Evolutionary conservation across 805 yeast species (phyloP), one percentile per base, ranked within the genome.

Genomic region (Yarrowia hollandica): DNA sequence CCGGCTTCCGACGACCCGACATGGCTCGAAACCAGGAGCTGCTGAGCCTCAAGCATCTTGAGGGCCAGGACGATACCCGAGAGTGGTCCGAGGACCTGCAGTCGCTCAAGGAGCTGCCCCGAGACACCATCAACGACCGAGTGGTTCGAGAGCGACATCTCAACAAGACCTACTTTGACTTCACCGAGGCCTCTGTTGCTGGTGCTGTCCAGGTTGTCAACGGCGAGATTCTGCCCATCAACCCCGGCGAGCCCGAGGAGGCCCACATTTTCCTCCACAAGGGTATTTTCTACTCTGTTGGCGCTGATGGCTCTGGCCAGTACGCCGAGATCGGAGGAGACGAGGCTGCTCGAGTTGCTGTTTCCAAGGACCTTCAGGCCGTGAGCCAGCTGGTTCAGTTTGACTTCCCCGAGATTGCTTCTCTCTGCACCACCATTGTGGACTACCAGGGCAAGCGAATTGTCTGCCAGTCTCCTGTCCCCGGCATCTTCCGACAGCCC

Each of bases 11-110:
- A 35, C 60, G 60, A 5, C 82, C 90, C 5, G 95, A 88, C 67
- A 67, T 79, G 50, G 80, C 83, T 21, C 77, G 85, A 63, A 71
- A 84, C 30, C 94, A 87, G 73, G 74, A 78, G 55, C 80, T 72
- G 62, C 75, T 75, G 52, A 73, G 83, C 41, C 66, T 72, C 39
- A 79, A 81, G 63, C 88, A 88, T 34, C 76, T 79, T 21, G 86
- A 82, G 63, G 86, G 84, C 38, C 78, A 80, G 25, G 84, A 80
- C 52, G 69, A 74, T 18, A 72, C 74, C 38, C 85, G 85, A 66
- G 96, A 92, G 66, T 91, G 95, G 88, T 90, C 90, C 70, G 96
- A 87, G 64, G 97, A 94, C 66, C 83, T 83, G 68, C 98, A 94
- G 75, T 78, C 89, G 2, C 78, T 89, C 48, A 81, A 83, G 63